A percentile compares a stretch with the other conserved stretches of the same genome.
Evolutionary conservation across 108 stramenopile species (phyloP).

Genomic region (Parmales sp.): DNA sequence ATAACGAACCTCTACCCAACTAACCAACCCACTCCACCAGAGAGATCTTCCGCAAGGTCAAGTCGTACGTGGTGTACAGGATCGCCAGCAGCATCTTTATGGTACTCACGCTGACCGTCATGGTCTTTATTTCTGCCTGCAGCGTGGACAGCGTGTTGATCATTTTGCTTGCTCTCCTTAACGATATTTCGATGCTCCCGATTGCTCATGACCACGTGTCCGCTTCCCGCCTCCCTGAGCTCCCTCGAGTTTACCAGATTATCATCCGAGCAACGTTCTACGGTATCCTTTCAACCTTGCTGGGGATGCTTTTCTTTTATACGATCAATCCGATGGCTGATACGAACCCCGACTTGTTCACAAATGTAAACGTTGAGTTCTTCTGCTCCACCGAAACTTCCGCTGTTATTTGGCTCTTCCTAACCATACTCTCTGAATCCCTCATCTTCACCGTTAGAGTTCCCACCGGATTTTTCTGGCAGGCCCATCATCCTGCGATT

Average conservation of each 20-base stretch:
- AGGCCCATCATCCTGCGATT: neutral
- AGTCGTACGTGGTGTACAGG: slow-evolving; percentile 63
- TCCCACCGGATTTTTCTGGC: slow-evolving; percentile 10
- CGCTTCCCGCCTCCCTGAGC: slow-evolving; percentile 47
- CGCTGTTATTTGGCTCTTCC: slow-evolving; percentile 23
- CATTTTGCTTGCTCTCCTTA: slow-evolving; percentile 70
- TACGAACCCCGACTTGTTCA: slow-evolving; percentile 19
- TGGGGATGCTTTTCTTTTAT: slow-evolving; percentile 34
- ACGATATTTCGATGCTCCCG: slow-evolving; percentile 71
- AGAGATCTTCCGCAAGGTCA: slow-evolving; percentile 21
- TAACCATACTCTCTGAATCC: slow-evolving; percentile 21
- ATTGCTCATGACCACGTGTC: slow-evolving; percentile 71
- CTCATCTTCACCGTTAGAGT: slow-evolving; percentile 26
- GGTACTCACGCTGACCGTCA: slow-evolving; percentile 45
- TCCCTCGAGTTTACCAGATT: slow-evolving; percentile 35
- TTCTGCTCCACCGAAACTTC: neutral
- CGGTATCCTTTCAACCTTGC: slow-evolving; percentile 38
- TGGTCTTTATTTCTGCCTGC: slow-evolving; percentile 56
- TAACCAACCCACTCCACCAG: slow-evolving; percentile 1
- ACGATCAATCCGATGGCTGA: slow-evolving; percentile 38
- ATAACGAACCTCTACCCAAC: slow-evolving; percentile 18
- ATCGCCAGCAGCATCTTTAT: slow-evolving; percentile 51
- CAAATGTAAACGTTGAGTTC: neutral
- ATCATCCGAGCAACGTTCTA: slow-evolving; percentile 42
- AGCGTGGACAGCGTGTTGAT: slow-evolving; percentile 60